These are phyloP conservation scores for Dianthus caryophyllus DNA, from an alignment of 148 eudicot genomes.

Conservation along the genomic window DNA sequence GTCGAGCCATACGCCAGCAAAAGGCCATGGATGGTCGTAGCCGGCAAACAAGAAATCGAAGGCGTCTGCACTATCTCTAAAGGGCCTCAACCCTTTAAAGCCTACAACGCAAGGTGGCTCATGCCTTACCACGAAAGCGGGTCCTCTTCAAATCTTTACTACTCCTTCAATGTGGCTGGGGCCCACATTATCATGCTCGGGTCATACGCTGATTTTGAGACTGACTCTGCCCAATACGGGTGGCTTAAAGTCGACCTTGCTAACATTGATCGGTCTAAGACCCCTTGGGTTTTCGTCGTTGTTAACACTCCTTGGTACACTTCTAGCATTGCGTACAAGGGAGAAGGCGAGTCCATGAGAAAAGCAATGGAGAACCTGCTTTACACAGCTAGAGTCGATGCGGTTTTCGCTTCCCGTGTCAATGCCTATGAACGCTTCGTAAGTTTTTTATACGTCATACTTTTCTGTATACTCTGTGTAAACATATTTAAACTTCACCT, in stretches of 20 bases:
- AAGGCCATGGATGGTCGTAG: conserved; percentile 89
- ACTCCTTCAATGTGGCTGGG: conserved; percentile 70
- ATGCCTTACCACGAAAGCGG: conserved; percentile 79
- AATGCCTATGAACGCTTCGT: conserved; percentile 91
- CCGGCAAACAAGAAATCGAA: conserved; percentile 76
- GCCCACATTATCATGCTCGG: conserved; percentile 72
- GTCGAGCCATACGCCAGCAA: conserved; percentile 70
- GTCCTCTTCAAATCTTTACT: conserved; percentile 69
- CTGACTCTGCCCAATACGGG: conserved; percentile 61
- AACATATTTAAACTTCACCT: too few relatives aligned
- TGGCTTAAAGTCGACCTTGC: conserved; percentile 67
- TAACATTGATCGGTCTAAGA: conserved; percentile 37
- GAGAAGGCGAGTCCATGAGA: conserved; percentile 87
- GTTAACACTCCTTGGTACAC: conserved; percentile 89
- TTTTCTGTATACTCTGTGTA: too few relatives aligned
- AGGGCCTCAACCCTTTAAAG: conserved; percentile 60
- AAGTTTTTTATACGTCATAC: conserved; percentile 32
- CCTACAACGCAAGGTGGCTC: conserved; percentile 75
- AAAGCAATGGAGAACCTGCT: conserved; percentile 60
- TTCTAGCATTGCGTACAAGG: conserved; percentile 61
- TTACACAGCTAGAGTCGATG: conserved; percentile 56
- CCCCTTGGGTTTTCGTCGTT: conserved; percentile 70
- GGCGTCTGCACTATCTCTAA: conserved; percentile 52
- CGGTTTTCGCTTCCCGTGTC: conserved; percentile 77
- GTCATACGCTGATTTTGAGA: conserved; percentile 53